These are phyloP conservation scores for Biancaea sappan DNA, from an alignment of 306 rosid species.

Conservation along the genomic window DNA sequence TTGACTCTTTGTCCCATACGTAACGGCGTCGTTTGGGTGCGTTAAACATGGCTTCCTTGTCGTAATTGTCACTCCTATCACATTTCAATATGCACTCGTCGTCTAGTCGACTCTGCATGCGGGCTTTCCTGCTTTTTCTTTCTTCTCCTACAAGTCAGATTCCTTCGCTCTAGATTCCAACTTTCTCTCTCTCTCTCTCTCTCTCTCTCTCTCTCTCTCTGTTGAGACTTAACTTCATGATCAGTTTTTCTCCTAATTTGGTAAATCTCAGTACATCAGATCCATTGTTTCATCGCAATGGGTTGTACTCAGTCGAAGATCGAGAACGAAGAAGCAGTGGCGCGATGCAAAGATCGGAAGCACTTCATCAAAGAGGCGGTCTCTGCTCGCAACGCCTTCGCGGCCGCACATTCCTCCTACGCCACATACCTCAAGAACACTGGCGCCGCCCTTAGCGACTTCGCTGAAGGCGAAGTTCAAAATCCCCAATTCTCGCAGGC, in stretches of 20 bases:
- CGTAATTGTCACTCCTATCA: background rate
- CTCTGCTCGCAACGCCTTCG: constrained; percentile 76
- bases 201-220: background rate
- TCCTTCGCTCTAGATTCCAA: background rate
- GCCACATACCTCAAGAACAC: constrained; percentile 71
- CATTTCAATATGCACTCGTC: too few relatives aligned
- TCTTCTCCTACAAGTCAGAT: background rate
- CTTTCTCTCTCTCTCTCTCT: constrained; percentile 10
- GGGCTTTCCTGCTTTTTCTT: background rate
- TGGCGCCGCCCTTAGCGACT: constrained; percentile 88
- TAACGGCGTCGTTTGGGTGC: background rate
- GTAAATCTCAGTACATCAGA: constrained; percentile 4
- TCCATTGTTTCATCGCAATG: constrained; percentile 39
- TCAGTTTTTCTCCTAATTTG: background rate
- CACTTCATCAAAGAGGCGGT: constrained; percentile 74
- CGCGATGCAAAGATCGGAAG: constrained; percentile 87
- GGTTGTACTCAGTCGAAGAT: constrained; percentile 93
- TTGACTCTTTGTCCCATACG: background rate
- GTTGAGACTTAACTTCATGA: background rate
- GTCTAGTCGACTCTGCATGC: background rate
- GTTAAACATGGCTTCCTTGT: background rate
- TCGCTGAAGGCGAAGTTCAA: constrained; percentile 64
- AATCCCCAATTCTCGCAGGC: constrained; percentile 36
- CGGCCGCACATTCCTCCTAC: constrained; percentile 83
- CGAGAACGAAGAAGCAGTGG: constrained; percentile 93